Percentiles rank a stretch among this genome's conserved stretches.
Conservation (phyloP, 1,284 basidiomycete genomes). For the Schizopora paradoxa region DNA sequence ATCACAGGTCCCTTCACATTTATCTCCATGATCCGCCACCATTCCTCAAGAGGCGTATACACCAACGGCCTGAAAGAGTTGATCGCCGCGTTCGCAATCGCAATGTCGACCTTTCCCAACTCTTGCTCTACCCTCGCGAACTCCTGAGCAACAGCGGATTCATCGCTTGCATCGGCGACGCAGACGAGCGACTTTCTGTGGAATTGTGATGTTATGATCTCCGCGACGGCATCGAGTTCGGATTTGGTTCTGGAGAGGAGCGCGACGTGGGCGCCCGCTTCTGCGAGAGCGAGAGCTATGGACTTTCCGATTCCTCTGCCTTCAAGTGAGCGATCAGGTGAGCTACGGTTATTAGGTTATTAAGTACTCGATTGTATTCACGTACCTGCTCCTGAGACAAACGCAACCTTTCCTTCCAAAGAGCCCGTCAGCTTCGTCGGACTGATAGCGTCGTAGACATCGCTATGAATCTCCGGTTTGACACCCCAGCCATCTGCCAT, state of each 20-base stretch:
- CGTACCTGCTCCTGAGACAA: constrained; percentile 6
- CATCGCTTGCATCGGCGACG: constrained; percentile 2
- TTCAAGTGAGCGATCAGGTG: too few species aligned
- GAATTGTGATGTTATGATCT: not conserved
- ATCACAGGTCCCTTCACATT: constrained; percentile 8
- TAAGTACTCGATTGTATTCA: not conserved
- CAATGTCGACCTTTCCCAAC: constrained; percentile 4
- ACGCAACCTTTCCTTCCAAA: not conserved
- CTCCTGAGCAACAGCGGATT: not conserved
- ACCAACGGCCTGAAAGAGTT: constrained; percentile 2
- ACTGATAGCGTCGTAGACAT: constrained; percentile 8
- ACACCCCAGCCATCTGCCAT: too few species aligned
- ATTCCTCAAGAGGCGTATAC: constrained; percentile 6
- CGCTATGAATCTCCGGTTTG: not conserved
- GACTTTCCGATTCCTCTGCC: constrained; percentile 8
- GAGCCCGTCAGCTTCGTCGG: not conserved
- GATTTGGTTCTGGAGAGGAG: constrained; percentile 4
- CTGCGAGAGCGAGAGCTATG: constrained; percentile 7
- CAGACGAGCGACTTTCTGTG: constrained; percentile 1
- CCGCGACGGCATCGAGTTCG: constrained; percentile 6
- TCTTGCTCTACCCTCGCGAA: not conserved
- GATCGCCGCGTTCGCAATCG: constrained; percentile 4
- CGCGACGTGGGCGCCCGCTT: not conserved
- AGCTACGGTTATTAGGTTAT: not conserved
- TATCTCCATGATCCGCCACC: constrained; percentile 6